phyloP scores from a whole-genome alignment of 2,329 filamentous ascomycete species.

The Raffaelea albimanens region DNA sequence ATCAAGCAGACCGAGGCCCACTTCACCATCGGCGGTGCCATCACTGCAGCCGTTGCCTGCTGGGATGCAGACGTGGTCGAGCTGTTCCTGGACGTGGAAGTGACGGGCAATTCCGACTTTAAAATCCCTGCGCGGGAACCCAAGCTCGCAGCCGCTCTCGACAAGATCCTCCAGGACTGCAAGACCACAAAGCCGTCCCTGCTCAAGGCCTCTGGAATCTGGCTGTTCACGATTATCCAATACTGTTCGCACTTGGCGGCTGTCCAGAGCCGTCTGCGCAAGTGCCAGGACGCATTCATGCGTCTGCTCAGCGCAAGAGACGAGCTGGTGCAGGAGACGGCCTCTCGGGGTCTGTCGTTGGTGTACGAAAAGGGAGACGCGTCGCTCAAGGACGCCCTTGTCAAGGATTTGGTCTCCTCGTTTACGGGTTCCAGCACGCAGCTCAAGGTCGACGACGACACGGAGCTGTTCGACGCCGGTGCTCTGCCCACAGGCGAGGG shows the following conservation, averaged over 20 bases:
- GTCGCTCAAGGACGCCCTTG: constrained; percentile 68
- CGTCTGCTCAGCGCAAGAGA: constrained; percentile 78
- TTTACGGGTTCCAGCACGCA: constrained; percentile 71
- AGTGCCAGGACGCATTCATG: constrained; percentile 83
- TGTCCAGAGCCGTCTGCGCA: constrained; percentile 63
- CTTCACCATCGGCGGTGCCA: constrained; percentile 81
- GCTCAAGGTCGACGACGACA: constrained; percentile 81
- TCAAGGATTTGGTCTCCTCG: constrained; percentile 77
- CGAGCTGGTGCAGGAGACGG: constrained; percentile 91
- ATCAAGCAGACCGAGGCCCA: constrained; percentile 80
- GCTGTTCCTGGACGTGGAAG: constrained; percentile 66
- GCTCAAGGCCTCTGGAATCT: constrained; percentile 87
- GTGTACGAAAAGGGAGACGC: constrained; percentile 90
- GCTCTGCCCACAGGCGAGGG: constrained; percentile 84
- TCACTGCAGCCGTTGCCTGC: constrained; percentile 66
- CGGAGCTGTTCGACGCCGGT: constrained; percentile 86
- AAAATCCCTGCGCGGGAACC: constrained; percentile 27
- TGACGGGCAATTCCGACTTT: constrained; percentile 26
- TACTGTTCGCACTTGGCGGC: constrained; percentile 73
- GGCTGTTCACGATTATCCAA: constrained; percentile 85
- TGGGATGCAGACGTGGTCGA: constrained; percentile 78
- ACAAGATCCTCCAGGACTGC: constrained; percentile 68
- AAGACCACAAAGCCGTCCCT: constrained; percentile 80
- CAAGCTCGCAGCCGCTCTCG: constrained; percentile 45
- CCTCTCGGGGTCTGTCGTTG: constrained; percentile 79